A percentile compares a stretch with the other conserved stretches of the same genome.
phyloP scores from a whole-genome alignment of 345 rosid species.

The Pelargonium nanum region DNA sequence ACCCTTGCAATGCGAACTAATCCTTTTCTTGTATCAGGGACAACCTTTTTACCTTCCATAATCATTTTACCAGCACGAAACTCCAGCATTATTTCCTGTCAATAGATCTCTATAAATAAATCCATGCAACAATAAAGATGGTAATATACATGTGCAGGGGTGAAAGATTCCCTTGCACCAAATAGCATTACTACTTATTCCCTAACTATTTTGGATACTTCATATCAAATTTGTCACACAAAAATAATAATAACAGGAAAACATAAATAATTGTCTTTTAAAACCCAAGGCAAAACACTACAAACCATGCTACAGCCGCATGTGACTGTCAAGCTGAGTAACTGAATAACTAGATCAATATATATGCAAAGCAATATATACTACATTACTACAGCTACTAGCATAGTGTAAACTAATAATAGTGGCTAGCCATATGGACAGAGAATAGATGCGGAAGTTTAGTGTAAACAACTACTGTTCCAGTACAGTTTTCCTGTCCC shows the following conservation, averaged over 20 bases:
- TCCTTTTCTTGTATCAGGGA: slow-evolving; percentile 84
- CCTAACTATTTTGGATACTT: not conserved
- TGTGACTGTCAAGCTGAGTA: not conserved
- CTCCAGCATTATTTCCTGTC: slow-evolving; percentile 70
- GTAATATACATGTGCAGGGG: not conserved
- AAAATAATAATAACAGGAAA: too few relatives aligned
- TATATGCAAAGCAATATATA: too few relatives aligned
- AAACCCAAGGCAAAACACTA: not conserved
- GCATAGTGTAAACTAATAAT: not conserved
- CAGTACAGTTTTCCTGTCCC: too few relatives aligned
- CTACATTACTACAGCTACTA: not conserved
- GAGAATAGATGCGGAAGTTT: not conserved
- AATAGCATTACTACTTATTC: not conserved
- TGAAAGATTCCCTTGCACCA: not conserved
- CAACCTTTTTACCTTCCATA: slow-evolving; percentile 68
- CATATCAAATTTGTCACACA: not conserved
- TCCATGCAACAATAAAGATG: not conserved
- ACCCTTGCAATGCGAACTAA: slow-evolving; percentile 79
- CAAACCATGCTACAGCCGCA: not conserved
- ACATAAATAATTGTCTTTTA: too few relatives aligned
- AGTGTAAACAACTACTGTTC: not conserved
- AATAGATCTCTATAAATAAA: slow-evolving; percentile 1
- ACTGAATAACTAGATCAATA: too few relatives aligned
- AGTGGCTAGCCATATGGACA: not conserved
- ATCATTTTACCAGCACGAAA: slow-evolving; percentile 97